These are phyloP conservation scores for Trichomonascaceae sp. DNA, from an alignment of 1,139 yeast genomes.

Conservation along the genomic window DNA sequence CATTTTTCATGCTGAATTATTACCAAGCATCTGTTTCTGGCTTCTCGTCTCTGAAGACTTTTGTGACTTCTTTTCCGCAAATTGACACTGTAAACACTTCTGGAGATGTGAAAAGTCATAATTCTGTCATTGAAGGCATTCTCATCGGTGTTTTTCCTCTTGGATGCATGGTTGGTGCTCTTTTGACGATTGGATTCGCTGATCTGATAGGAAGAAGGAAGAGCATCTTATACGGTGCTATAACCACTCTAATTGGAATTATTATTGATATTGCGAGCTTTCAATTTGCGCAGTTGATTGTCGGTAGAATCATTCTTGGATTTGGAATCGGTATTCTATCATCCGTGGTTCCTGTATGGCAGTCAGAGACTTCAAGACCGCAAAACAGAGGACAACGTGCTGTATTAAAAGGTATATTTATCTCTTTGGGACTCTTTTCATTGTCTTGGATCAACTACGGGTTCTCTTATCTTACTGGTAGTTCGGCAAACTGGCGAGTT, in stretches of 20 bases:
- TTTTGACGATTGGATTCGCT: constrained; percentile 53
- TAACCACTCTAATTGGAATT: constrained; percentile 75
- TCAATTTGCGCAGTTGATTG: constrained; percentile 64
- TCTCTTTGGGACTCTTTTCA: constrained; percentile 11
- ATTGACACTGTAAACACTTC: constrained; percentile 29
- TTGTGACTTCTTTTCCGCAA: constrained; percentile 36
- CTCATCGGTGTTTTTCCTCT: constrained; percentile 56
- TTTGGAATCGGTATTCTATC: constrained; percentile 26
- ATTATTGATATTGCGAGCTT: constrained; percentile 72
- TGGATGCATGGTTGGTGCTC: constrained; percentile 73
- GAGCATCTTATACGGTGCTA: constrained; percentile 65
- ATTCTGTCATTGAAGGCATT: constrained; percentile 25
- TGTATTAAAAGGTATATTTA: constrained; percentile 10
- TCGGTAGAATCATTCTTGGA: constrained; percentile 54
- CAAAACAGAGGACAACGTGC: constrained; percentile 16
- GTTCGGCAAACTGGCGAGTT: constrained; percentile 61
- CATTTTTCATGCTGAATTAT: neutral
- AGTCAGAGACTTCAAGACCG: constrained; percentile 18
- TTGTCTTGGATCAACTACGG: constrained; percentile 16
- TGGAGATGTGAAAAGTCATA: constrained; percentile 1
- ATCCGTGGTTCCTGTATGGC: constrained; percentile 19
- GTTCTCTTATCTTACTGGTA: constrained; percentile 44
- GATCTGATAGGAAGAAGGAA: constrained; percentile 73
- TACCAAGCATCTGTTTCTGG: constrained; percentile 15
- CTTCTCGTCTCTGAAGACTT: constrained; percentile 36